Conservation (phyloP, 1,284 basidiomycete species). For the Fomitopsis palustris region DNA sequence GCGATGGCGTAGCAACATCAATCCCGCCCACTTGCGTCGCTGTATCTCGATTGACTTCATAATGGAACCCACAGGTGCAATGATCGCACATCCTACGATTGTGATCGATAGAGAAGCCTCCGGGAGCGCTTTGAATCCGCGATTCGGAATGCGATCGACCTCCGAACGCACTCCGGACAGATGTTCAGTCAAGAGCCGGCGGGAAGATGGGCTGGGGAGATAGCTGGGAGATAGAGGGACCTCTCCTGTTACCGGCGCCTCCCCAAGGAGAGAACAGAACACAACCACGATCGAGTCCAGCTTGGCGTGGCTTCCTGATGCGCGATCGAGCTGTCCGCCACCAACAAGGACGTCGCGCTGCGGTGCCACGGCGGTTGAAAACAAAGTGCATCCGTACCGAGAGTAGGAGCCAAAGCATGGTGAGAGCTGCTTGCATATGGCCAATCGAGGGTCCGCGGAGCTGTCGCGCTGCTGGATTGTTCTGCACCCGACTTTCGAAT, state of each 20-base stretch:
- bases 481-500: neutral
- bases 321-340: neutral
- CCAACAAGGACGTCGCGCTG: neutral
- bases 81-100: constrained; percentile 7
- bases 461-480: too few relatives aligned
- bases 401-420: neutral
- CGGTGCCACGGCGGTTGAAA: neutral
- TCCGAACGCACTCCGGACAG: constrained; percentile 6
- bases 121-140: constrained; percentile 5
- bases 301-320: constrained; percentile 1
- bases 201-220: constrained; percentile 9
- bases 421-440: neutral
- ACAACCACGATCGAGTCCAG: constrained; percentile 1
- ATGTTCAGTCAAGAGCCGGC: constrained; percentile 1
- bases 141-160: constrained; percentile 3
- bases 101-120: constrained; percentile 5
- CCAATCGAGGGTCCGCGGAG: neutral
- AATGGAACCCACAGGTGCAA: constrained; percentile 3
- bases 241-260: neutral
- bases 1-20: constrained; percentile 2
- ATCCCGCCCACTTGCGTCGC: constrained; percentile 1
- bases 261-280: neutral
- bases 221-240: constrained; percentile 8
- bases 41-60: constrained; percentile 6
- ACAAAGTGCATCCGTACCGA: neutral